A percentile compares a stretch with the other conserved stretches of the same genome.
Evolutionary conservation across 306 rosid genomes (phyloP).

Genomic region (Vigna mungo): DNA sequence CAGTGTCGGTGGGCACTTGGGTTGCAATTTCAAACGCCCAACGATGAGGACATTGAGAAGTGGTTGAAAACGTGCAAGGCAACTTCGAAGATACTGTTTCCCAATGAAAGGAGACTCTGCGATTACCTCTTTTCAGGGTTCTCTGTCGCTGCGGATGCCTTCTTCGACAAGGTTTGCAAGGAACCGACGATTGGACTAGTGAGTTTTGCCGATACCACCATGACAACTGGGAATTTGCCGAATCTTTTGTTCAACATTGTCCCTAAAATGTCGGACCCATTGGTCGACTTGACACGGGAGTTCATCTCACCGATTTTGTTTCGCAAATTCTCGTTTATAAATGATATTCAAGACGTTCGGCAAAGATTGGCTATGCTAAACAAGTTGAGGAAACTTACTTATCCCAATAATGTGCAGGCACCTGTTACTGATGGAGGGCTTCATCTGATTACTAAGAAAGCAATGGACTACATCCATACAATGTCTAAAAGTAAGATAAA

Average conservation of each 20-base stretch:
- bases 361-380: not conserved
- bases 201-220: not conserved
- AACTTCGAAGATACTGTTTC: too few relatives aligned
- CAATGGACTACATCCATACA: not conserved
- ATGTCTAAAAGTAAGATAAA: too few relatives aligned
- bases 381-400: not conserved
- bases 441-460: not conserved
- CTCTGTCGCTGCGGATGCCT: too few relatives aligned
- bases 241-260: not conserved
- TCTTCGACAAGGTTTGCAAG: too few relatives aligned
- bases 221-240: not conserved
- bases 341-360: not conserved
- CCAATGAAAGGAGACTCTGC: too few relatives aligned
- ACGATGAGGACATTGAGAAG: not conserved
- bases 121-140: too few relatives aligned
- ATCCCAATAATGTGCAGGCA: too few relatives aligned
- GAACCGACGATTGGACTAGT: too few relatives aligned
- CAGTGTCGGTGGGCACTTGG: not conserved
- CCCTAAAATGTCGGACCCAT: not conserved
- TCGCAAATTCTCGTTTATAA: too few relatives aligned
- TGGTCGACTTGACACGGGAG: too few relatives aligned
- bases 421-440: not conserved
- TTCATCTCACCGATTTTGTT: too few relatives aligned
- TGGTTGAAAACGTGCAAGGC: not conserved
- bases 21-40: not conserved